Evolutionary conservation across 2,329 filamentous ascomycete species (phyloP).

Genomic region (Orbilia quercus): DNA sequence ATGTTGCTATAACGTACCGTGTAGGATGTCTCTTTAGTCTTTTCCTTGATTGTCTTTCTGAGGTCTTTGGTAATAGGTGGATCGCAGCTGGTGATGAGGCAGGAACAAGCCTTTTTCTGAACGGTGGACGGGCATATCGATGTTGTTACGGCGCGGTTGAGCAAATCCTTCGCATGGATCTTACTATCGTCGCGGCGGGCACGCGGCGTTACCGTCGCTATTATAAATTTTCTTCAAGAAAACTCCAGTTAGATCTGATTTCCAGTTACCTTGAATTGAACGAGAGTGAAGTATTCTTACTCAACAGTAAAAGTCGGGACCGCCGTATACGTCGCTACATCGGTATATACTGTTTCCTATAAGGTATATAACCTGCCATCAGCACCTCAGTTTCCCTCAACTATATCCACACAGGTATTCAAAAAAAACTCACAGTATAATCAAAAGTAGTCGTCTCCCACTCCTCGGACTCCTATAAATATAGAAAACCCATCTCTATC

Average conservation of each 20-base stretch:
- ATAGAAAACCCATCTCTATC: not conserved
- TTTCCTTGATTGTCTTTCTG: slow-evolving; percentile 22
- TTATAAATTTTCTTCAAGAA: slow-evolving; percentile 17
- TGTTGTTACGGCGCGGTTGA: slow-evolving; percentile 27
- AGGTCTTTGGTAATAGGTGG: slow-evolving; percentile 21
- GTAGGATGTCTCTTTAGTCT: slow-evolving; percentile 1
- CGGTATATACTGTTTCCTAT: slow-evolving; percentile 29
- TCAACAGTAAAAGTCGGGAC: slow-evolving; percentile 33
- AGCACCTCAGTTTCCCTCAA: not conserved
- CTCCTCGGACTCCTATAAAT: slow-evolving; percentile 17
- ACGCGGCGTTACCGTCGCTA: slow-evolving; percentile 18
- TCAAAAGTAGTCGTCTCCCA: not conserved
- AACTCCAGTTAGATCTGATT: too few relatives aligned
- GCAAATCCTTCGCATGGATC: slow-evolving; percentile 15
- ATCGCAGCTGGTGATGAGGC: slow-evolving; percentile 16
- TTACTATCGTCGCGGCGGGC: slow-evolving; percentile 3
- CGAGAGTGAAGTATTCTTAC: slow-evolving; percentile 1
- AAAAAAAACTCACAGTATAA: slow-evolving; percentile 7
- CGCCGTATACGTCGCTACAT: slow-evolving; percentile 10
- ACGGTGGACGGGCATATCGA: slow-evolving; percentile 36
- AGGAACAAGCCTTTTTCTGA: slow-evolving; percentile 37
- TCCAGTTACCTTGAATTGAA: not conserved
- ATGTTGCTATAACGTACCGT: slow-evolving; percentile 11
- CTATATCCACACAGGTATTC: too few relatives aligned
- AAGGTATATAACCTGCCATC: too few relatives aligned